A percentile compares a stretch with the other conserved stretches of the same genome.
Evolutionary conservation across 805 yeast species (phyloP).

Genomic region (Candida schatavii): DNA sequence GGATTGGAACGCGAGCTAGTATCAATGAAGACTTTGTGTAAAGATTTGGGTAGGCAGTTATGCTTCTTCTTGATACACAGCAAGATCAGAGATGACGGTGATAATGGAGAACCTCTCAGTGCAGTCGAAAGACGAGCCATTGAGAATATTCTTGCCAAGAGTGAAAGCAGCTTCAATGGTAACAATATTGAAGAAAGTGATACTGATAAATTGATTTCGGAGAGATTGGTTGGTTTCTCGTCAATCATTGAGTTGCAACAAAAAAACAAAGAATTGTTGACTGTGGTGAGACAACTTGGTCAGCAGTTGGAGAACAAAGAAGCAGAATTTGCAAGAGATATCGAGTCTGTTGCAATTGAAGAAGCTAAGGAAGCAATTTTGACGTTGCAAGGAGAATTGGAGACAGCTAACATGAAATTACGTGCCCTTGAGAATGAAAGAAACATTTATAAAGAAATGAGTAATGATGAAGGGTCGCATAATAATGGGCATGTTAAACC

Average conservation of each 20-base stretch:
- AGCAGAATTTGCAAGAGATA: slow-evolving; percentile 30
- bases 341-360: slow-evolving; percentile 48
- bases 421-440: slow-evolving; percentile 61
- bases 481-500: neutral
- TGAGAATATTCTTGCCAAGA: slow-evolving; percentile 46
- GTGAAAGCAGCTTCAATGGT: slow-evolving; percentile 23
- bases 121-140: slow-evolving; percentile 64
- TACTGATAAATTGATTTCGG: slow-evolving; percentile 68
- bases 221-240: slow-evolving; percentile 69
- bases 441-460: slow-evolving; percentile 52
- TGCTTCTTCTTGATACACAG: slow-evolving; percentile 69
- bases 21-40: slow-evolving; percentile 53
- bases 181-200: slow-evolving; percentile 47
- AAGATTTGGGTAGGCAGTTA: slow-evolving; percentile 82
- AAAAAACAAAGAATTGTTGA: slow-evolving; percentile 70
- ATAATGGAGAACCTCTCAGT: slow-evolving; percentile 55
- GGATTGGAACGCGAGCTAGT: slow-evolving; percentile 48
- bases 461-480: slow-evolving; percentile 3
- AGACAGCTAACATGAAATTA: slow-evolving; percentile 48
- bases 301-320: slow-evolving; percentile 67
- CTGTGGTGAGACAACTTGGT: slow-evolving; percentile 69
- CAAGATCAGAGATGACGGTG: slow-evolving; percentile 52
- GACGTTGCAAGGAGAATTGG: slow-evolving; percentile 58
- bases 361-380: slow-evolving; percentile 71
- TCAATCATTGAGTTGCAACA: slow-evolving; percentile 65